These are phyloP conservation scores for Xylariaceae sp. DNA, from an alignment of 2,329 filamentous ascomycete species.

Conservation along the genomic window DNA sequence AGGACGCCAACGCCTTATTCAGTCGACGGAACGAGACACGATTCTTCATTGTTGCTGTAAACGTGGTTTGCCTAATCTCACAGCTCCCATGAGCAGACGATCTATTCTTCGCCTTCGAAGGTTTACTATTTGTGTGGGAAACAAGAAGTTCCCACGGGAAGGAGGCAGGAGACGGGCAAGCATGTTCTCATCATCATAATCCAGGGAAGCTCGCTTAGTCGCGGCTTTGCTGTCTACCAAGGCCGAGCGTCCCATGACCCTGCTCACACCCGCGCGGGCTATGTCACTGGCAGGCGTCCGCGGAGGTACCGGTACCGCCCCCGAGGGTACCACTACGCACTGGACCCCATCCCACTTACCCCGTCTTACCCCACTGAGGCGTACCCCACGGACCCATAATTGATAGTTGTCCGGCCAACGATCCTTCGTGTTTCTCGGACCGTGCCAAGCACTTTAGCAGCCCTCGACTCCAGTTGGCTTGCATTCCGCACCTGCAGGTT, in stretches of 20 bases:
- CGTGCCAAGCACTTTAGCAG: not conserved
- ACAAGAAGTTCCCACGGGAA: not conserved
- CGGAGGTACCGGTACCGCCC: too few species aligned
- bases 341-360: too few species aligned
- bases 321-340: too few species aligned
- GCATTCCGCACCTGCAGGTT: constrained; percentile 14
- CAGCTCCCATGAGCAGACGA: constrained; percentile 15
- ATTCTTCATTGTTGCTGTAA: constrained; percentile 23
- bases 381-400: constrained; percentile 18
- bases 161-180: not conserved
- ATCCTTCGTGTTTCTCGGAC: constrained; percentile 7
- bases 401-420: constrained; percentile 42
- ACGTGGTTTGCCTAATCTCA: constrained; percentile 5
- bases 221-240: constrained; percentile 23
- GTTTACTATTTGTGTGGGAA: not conserved
- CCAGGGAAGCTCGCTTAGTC: constrained; percentile 26
- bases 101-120: constrained; percentile 5
- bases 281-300: too few species aligned
- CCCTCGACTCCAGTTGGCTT: constrained; percentile 2
- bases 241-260: constrained; percentile 12
- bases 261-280: constrained; percentile 13
- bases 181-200: constrained; percentile 17
- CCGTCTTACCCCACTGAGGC: not conserved
- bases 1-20: constrained; percentile 20
- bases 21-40: constrained; percentile 22